A percentile compares a stretch with the other conserved stretches of the same genome.
Evolutionary conservation across 345 rosid species (phyloP).

Genomic region (Abelmoschus esculentus): DNA sequence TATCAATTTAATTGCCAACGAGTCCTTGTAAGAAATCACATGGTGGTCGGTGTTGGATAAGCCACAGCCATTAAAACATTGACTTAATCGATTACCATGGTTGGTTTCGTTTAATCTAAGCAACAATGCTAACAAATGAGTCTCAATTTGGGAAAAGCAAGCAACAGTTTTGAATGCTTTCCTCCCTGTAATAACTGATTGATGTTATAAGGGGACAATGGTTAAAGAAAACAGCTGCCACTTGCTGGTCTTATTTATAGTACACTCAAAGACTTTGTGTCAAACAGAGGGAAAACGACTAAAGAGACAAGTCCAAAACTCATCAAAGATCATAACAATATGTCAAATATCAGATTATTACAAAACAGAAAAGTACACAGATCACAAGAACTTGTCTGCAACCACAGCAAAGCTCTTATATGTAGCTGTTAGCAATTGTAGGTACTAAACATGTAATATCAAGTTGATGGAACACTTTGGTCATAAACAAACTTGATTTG

Average conservation of each 20-base stretch:
- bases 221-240: background rate
- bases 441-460: background rate
- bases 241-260: background rate
- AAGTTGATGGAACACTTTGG: background rate
- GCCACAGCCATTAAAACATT: background rate
- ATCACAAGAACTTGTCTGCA: slow-evolving; percentile 11
- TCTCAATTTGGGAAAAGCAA: no score
- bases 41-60: background rate
- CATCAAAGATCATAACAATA: slow-evolving; percentile 9
- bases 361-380: slow-evolving; percentile 2
- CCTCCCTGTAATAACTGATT: background rate
- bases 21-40: background rate
- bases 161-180: background rate
- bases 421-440: background rate
- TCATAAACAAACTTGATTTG: slow-evolving; percentile 5
- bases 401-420: slow-evolving; percentile 7
- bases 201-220: background rate
- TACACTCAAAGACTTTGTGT: no score
- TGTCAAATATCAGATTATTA: background rate
- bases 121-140: background rate
- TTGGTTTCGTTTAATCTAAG: background rate
- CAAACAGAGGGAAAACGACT: background rate
- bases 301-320: slow-evolving; percentile 13
- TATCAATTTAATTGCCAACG: background rate
- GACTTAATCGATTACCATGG: background rate